Conservation (phyloP, 495 filamentous ascomycete species). For the Cercophora newfieldiana region DNA sequence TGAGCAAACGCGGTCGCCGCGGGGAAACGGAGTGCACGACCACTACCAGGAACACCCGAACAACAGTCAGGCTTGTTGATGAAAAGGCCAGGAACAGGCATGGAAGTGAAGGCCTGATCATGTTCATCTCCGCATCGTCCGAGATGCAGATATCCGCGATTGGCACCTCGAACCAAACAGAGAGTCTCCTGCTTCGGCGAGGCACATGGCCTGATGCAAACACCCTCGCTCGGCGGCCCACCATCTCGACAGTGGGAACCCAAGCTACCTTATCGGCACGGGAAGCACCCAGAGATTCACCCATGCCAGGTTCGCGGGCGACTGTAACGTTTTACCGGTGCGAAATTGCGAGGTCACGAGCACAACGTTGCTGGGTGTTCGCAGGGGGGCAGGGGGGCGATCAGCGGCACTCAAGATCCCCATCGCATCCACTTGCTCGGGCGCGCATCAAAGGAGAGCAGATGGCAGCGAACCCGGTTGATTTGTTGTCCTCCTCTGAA, state of each 20-base stretch:
- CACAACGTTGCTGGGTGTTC: background rate
- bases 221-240: conserved; percentile 11
- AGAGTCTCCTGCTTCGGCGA: conserved; percentile 22
- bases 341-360: conserved; percentile 11
- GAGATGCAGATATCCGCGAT: conserved; percentile 31
- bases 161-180: conserved; percentile 23
- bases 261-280: background rate
- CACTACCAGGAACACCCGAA: background rate
- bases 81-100: background rate
- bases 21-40: background rate
- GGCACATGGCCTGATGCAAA: conserved; percentile 31
- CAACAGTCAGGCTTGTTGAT: background rate
- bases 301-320: background rate
- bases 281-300: background rate
- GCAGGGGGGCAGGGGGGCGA: background rate
- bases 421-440: background rate
- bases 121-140: conserved; percentile 28
- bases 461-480: background rate
- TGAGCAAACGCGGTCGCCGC: background rate
- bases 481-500: background rate
- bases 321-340: conserved; percentile 15
- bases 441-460: background rate
- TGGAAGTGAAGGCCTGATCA: conserved; percentile 22
- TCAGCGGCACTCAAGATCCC: background rate
- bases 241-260: background rate